Conservation (phyloP, 2,329 filamentous ascomycete genomes). For the Phialophora tarda region DNA sequence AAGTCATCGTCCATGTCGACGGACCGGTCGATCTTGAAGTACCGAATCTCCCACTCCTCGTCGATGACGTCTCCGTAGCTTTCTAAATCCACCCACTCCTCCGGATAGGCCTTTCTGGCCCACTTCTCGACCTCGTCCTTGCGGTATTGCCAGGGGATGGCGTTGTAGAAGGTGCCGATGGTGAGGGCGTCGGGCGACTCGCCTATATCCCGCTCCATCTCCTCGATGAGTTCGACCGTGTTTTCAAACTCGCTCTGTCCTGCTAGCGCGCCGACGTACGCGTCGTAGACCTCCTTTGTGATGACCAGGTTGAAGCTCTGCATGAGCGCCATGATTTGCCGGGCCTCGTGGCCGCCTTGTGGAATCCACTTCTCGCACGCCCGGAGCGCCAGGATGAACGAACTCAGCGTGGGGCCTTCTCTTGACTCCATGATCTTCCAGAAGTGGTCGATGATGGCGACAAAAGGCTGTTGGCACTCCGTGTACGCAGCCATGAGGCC, state of each 20-base stretch:
- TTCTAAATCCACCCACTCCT: conserved; percentile 70
- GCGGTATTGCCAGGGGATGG: conserved; percentile 66
- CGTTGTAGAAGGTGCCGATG: conserved; percentile 77
- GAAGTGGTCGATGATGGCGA: conserved; percentile 75
- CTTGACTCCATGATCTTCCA: conserved; percentile 77
- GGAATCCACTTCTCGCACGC: conserved; percentile 69
- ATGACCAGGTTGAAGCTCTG: conserved; percentile 78
- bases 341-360: conserved; percentile 51
- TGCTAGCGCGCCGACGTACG: conserved; percentile 77
- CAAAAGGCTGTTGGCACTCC: conserved; percentile 66
- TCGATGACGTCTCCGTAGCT: conserved; percentile 38
- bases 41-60: conserved; percentile 40
- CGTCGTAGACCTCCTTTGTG: conserved; percentile 72
- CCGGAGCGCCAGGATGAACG: conserved; percentile 79
- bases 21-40: conserved; percentile 39
- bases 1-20: conserved; percentile 38
- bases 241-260: conserved; percentile 73
- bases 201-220: conserved; percentile 70
- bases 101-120: conserved; percentile 71
- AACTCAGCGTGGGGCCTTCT: conserved; percentile 86
- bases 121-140: conserved; percentile 76
- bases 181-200: conserved; percentile 70
- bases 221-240: conserved; percentile 68
- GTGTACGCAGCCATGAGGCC: conserved; percentile 86
- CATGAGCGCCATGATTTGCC: conserved; percentile 62